These are phyloP conservation scores for Nigrospora osmanthi DNA, from an alignment of 2,329 filamentous ascomycete genomes.

Conservation along the genomic window DNA sequence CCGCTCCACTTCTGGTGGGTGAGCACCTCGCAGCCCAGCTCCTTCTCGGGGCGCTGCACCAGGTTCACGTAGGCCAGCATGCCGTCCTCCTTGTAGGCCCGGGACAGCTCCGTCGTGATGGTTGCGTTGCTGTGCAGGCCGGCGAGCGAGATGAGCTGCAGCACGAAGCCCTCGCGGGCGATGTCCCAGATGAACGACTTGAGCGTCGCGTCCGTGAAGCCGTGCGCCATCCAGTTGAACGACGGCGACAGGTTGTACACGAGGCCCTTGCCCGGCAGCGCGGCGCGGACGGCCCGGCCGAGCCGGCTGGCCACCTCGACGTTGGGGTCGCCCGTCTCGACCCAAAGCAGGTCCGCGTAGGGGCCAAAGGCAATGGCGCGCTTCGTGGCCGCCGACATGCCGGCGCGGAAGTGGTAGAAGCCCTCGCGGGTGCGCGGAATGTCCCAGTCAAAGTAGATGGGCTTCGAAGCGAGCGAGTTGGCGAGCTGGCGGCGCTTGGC, in stretches of 20 bases:
- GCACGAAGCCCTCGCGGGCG: conserved; percentile 73
- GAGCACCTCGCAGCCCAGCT: conserved; percentile 82
- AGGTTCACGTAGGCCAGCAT: conserved; percentile 98
- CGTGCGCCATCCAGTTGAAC: conserved; percentile 98
- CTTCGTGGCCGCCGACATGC: conserved; percentile 82
- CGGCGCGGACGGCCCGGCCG: conserved; percentile 63
- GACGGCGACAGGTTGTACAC: conserved; percentile 96
- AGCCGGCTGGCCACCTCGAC: conserved; percentile 71
- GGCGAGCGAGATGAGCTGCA: conserved; percentile 60
- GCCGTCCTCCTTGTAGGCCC: conserved; percentile 78
- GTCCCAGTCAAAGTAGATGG: conserved; percentile 83
- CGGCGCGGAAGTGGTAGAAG: conserved; percentile 83
- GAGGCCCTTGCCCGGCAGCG: conserved; percentile 72
- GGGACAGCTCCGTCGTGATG: conserved; percentile 66
- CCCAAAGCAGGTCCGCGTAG: conserved; percentile 92
- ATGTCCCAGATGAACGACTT: conserved; percentile 96
- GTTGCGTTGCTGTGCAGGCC: conserved; percentile 59
- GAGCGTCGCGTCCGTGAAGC: conserved; percentile 74
- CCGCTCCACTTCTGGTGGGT: conserved; percentile 86
- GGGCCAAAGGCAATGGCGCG: conserved; percentile 86
- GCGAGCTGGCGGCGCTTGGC: conserved; percentile 69
- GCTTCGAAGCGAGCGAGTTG: conserved; percentile 33
- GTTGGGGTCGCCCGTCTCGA: conserved; percentile 86
- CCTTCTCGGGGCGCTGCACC: conserved; percentile 84
- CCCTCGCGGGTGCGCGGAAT: conserved; percentile 89